Base-by-base conservation (phyloP, 2,329 filamentous ascomycete genomes). In the Bipolaris bicolor region DNA sequence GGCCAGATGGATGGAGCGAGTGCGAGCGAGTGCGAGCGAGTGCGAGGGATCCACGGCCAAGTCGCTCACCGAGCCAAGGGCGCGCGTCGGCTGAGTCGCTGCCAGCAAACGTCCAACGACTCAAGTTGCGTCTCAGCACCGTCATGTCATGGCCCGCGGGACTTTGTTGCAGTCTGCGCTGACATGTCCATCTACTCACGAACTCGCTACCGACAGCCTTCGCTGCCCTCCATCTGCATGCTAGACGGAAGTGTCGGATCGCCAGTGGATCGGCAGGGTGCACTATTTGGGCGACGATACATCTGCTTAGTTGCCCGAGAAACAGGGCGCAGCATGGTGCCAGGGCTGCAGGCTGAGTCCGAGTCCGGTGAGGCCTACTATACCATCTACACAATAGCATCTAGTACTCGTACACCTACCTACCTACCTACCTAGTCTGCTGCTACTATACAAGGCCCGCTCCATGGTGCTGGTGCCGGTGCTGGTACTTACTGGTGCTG, bases 51-150 rank as follows among this genome's bases (percentile, higher is more conserved):
- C 49, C 47, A 41, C 37, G 34, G 41, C 34, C 26, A 34, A 46
- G 24, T 24, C 5, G 29, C 24, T 29, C 26, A 29, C 13, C 6
- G 43, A 44, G 50, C 43, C 54, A 48, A 50, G 60, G 52, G 57
- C 57, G 60, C 61, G 57, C 56, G 58, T 39, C 59, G 57, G 59
- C 64, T 61, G 65, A 57, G 44, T 54, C 47, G 52, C 51, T 61
- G 58, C 63, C 63, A 64, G 61, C 64, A 64, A 66, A 65, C 61
- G 63, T 62, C 62, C 49, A 56, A 54, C 60, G 56, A 63, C 58
- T 58, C 63, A 62, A 63, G 55, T 49, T 52, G 56, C 61, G 64
- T 65, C 63, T 66, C 61, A 67, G 61, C 50, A 34, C 45, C 41
- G 56, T 66, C 37, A 49, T 57, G 63, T 63, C 58, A 57, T 58